Conservation (phyloP, 2,329 filamentous ascomycete genomes). For the Simplicillium sp. region DNA sequence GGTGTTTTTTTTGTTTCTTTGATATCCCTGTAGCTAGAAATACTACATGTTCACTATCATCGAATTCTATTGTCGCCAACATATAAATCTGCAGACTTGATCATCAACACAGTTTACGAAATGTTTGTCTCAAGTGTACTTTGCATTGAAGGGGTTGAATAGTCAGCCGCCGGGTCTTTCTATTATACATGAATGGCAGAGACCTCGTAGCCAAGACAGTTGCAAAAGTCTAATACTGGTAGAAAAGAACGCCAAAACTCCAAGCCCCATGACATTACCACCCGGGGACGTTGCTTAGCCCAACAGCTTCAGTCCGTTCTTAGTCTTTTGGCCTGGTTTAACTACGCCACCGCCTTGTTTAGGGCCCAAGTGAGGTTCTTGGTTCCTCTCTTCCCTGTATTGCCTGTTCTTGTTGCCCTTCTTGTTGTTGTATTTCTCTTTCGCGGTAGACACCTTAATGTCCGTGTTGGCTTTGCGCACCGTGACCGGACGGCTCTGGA, state of each 20-base stretch:
- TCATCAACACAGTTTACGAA: too few species aligned
- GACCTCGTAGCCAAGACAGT: neutral
- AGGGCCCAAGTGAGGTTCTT: constrained; percentile 43
- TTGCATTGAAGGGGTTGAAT: too few species aligned
- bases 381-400: constrained; percentile 23
- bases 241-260: neutral
- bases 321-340: constrained; percentile 58
- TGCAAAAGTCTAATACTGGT: neutral
- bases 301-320: constrained; percentile 52
- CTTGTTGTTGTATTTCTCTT: constrained; percentile 40
- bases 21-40: too few species aligned
- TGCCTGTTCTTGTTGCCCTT: constrained; percentile 28
- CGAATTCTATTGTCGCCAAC: too few species aligned
- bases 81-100: too few species aligned
- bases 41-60: too few species aligned
- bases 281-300: constrained; percentile 30
- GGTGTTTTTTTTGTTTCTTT: too few species aligned
- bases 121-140: too few species aligned
- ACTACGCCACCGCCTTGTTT: constrained; percentile 41
- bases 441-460: constrained; percentile 66
- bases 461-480: constrained; percentile 86
- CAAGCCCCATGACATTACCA: neutral
- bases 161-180: too few species aligned
- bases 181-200: too few species aligned
- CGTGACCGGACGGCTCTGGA: constrained; percentile 88